A percentile compares a stretch with the other conserved stretches of the same genome.
These are phyloP conservation scores for Alternaria novae-zelandiae DNA, from an alignment of 2,329 filamentous ascomycete species.

Conservation along the genomic window DNA sequence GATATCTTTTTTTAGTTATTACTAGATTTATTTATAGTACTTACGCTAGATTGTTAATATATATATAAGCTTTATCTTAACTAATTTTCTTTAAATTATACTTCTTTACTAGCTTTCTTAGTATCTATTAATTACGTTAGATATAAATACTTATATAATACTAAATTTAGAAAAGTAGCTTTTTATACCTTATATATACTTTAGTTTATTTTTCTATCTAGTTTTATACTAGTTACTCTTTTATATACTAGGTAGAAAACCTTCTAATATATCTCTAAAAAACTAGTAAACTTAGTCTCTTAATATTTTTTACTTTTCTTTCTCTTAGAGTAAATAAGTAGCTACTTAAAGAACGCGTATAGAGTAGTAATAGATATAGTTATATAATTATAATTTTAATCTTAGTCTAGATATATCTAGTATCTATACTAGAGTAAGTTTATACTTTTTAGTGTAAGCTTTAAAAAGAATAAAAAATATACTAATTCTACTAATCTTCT, in stretches of 20 bases:
- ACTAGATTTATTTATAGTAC: neutral
- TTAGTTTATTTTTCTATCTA: constrained; percentile 16
- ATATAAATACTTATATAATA: constrained; percentile 3
- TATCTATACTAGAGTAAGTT: constrained; percentile 19
- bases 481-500: constrained; percentile 28
- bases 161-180: neutral
- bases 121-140: constrained; percentile 13
- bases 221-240: constrained; percentile 15
- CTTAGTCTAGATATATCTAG: constrained; percentile 16
- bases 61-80: constrained; percentile 16
- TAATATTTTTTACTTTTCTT: constrained; percentile 15
- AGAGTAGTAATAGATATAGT: constrained; percentile 17
- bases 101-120: constrained; percentile 25
- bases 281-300: constrained; percentile 20
- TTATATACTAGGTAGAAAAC: constrained; percentile 22
- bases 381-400: constrained; percentile 5
- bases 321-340: constrained; percentile 11
- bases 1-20: neutral
- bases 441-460: constrained; percentile 8
- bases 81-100: constrained; percentile 19
- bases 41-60: neutral
- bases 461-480: constrained; percentile 6
- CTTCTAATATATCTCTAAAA: constrained; percentile 24
- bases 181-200: constrained; percentile 16
- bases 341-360: constrained; percentile 23